Percentiles rank a stretch among this genome's conserved stretches.
phyloP scores from a whole-genome alignment of 1,139 yeast species.

The Candida glucosophila region DNA sequence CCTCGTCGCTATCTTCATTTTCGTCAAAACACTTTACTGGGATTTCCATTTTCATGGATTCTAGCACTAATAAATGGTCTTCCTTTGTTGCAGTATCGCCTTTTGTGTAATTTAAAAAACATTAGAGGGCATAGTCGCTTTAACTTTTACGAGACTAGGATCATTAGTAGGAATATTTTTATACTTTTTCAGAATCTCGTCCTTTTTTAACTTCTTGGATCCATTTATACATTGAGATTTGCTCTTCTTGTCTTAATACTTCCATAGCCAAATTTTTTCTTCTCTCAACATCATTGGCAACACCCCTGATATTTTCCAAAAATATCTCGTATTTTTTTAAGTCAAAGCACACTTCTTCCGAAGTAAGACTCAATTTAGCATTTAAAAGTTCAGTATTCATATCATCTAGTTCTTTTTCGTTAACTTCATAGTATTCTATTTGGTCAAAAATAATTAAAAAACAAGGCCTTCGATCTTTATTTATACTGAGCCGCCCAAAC shows the following conservation, averaged over 20 bases:
- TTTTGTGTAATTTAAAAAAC: constrained; percentile 15
- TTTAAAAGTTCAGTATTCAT: constrained; percentile 18
- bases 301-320: constrained; percentile 14
- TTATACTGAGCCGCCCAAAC: constrained; percentile 14
- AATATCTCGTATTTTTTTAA: constrained; percentile 17
- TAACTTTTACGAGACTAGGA: constrained; percentile 15
- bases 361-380: constrained; percentile 16
- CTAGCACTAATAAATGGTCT: constrained; percentile 26
- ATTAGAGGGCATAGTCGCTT: constrained; percentile 21
- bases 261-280: constrained; percentile 14
- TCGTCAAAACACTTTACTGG: constrained; percentile 13
- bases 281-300: constrained; percentile 9
- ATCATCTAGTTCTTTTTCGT: constrained; percentile 15
- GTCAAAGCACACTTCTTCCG: constrained; percentile 18
- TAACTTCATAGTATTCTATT: constrained; percentile 25
- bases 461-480: constrained; percentile 20
- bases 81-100: constrained; percentile 22
- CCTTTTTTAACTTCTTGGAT: constrained; percentile 15
- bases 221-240: constrained; percentile 15
- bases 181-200: constrained; percentile 12
- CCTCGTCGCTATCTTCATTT: constrained; percentile 6
- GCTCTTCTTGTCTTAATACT: constrained; percentile 13
- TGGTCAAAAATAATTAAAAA: constrained; percentile 26
- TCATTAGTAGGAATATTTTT: constrained; percentile 12
- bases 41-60: constrained; percentile 43